These are phyloP conservation scores for barrel medic (Medicago truncatula) DNA, from an alignment of 306 rosid genomes.

Conservation along the genomic window DNA sequence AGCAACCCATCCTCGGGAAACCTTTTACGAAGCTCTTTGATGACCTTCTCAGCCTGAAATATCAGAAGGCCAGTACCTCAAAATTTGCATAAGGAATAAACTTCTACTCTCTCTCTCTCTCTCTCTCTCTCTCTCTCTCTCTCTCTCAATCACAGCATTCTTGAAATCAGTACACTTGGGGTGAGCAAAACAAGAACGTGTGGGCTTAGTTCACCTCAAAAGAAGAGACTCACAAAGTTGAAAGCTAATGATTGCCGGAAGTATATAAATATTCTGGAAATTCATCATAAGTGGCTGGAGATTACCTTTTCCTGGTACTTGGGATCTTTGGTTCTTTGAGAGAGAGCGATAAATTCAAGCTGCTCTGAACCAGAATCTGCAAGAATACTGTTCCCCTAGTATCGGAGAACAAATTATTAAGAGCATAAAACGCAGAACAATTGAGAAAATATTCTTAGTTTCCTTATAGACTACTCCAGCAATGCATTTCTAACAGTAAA, in stretches of 20 bases:
- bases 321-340: conserved; percentile 89
- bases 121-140: background rate
- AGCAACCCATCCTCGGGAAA: conserved; percentile 92
- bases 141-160: conserved; percentile 12
- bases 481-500: conserved; percentile 26
- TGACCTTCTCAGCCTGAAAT: conserved; percentile 72
- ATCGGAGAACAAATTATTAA: conserved; percentile 41
- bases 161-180: conserved; percentile 3
- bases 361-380: conserved; percentile 99
- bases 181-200: conserved; percentile 20
- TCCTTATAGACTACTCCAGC: conserved; percentile 4
- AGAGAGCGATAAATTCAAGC: conserved; percentile 94
- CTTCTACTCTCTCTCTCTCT: conserved; percentile 20
- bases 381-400: conserved; percentile 85
- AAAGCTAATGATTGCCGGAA: conserved; percentile 11
- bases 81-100: conserved; percentile 38
- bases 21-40: conserved; percentile 57
- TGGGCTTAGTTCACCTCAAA: conserved; percentile 29
- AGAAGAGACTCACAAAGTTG: conserved; percentile 28
- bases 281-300: background rate
- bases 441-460: conserved; percentile 14
- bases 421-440: conserved; percentile 17
- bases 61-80: conserved; percentile 42
- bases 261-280: background rate
- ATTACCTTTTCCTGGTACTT: conserved; percentile 83